phyloP scores from a whole-genome alignment of 2,329 filamentous ascomycete species.

The Fusarium globosum region DNA sequence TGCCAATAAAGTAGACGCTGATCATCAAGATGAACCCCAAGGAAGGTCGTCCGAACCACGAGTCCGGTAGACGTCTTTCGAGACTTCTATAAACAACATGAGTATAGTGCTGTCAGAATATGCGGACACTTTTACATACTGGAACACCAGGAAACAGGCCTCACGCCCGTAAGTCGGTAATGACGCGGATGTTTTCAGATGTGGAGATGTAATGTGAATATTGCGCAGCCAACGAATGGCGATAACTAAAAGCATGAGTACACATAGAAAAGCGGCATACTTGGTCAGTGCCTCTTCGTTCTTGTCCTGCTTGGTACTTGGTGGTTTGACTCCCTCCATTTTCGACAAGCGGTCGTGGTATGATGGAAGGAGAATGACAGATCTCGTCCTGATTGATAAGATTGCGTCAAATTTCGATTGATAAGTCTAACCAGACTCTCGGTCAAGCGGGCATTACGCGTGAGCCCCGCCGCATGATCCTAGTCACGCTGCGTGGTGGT shows the following conservation, averaged over 20 bases:
- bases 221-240: background rate
- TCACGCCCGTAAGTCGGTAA: fast-evolving
- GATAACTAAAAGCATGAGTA: background rate
- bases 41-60: background rate
- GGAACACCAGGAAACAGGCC: background rate
- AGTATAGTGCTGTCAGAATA: fast-evolving
- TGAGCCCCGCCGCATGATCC: background rate
- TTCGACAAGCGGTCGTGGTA: background rate
- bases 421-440: background rate
- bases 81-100: fast-evolving
- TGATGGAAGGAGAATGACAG: background rate
- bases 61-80: background rate
- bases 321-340: background rate
- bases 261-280: background rate
- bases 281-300: slow-evolving; percentile 3
- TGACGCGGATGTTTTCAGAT: background rate
- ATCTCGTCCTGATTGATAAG: background rate
- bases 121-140: background rate
- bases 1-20: background rate
- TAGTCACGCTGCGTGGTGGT: background rate
- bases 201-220: background rate
- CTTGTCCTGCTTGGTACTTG: background rate
- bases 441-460: background rate
- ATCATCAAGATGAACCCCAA: background rate
- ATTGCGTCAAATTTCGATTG: background rate